Conservation (phyloP, 768 basidiomycete genomes). For the Gymnopilus junonius region DNA sequence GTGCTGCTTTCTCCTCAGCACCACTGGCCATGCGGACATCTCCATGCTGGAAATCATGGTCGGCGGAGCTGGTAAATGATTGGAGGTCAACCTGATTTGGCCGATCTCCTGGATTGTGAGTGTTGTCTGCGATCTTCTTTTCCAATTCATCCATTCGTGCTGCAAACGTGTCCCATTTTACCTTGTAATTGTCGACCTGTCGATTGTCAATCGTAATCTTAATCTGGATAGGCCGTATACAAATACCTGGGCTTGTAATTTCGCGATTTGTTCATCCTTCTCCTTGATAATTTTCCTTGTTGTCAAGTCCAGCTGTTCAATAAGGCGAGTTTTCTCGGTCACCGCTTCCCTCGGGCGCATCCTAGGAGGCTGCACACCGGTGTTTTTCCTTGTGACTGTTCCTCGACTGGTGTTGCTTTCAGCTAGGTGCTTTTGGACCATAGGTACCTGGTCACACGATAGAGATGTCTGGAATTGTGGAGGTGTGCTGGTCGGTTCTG, state of each 20-base stretch:
- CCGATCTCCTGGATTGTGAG: neutral
- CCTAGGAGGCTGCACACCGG: neutral
- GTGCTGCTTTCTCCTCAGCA: too few species aligned
- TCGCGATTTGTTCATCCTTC: neutral
- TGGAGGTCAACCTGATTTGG: neutral
- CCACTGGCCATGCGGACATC: too few species aligned
- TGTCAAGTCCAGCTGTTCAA: slow-evolving; percentile 1
- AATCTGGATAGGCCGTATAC: neutral
- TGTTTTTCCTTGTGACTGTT: neutral
- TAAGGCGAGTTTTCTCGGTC: neutral
- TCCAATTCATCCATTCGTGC: neutral
- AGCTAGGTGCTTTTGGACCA: neutral
- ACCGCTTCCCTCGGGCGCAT: neutral
- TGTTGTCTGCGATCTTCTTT: neutral
- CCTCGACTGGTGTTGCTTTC: neutral
- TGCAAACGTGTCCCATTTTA: neutral
- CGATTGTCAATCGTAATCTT: neutral
- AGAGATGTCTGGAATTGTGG: neutral
- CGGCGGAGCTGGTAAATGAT: neutral
- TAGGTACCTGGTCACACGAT: neutral
- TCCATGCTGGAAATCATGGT: too few species aligned
- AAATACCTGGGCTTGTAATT: neutral
- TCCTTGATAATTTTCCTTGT: neutral
- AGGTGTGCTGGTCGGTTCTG: neutral
- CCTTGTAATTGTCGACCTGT: neutral